These are phyloP conservation scores for Coemansia sp. DNA, from an alignment of 192 early-diverging fungal genomes.

Conservation along the genomic window DNA sequence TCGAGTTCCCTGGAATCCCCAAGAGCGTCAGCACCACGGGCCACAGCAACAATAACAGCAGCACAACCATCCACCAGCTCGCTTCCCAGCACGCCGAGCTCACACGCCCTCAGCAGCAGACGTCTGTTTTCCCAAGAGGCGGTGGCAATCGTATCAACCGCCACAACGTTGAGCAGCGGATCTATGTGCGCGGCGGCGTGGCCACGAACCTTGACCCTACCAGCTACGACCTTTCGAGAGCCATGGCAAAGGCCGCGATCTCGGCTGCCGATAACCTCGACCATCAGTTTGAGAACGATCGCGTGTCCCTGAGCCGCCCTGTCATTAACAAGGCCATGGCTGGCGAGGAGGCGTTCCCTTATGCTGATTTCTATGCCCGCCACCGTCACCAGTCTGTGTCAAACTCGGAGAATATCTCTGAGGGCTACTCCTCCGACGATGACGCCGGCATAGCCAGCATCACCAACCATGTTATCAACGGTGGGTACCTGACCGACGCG, in stretches of 20 bases:
- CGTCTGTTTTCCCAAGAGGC: neutral
- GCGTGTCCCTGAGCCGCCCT: conserved; percentile 23
- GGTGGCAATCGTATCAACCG: conserved; percentile 1
- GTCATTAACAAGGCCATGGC: neutral
- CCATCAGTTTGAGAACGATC: conserved; percentile 24
- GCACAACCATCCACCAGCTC: conserved; percentile 5
- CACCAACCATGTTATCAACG: neutral
- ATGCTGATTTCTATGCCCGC: conserved; percentile 12
- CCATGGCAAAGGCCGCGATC: conserved; percentile 27
- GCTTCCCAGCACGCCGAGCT: neutral
- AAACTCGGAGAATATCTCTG: conserved; percentile 25
- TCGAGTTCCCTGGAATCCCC: conserved; percentile 34
- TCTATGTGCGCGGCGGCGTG: conserved; percentile 12
- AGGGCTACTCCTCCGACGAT: conserved; percentile 18
- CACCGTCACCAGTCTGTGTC: conserved; percentile 4
- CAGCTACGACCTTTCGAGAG: conserved; percentile 22
- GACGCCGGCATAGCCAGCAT: neutral
- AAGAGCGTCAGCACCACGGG: conserved; percentile 12
- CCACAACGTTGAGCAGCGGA: conserved; percentile 24
- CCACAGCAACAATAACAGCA: neutral
- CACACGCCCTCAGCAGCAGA: neutral
- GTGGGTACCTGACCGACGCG: conserved; percentile 4
- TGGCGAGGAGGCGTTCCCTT: conserved; percentile 15
- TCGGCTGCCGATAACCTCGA: conserved; percentile 25
- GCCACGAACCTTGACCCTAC: conserved; percentile 14